Evolutionary conservation across 192 early-diverging fungal species (phyloP).

Genomic region (Linnemannia exigua): DNA sequence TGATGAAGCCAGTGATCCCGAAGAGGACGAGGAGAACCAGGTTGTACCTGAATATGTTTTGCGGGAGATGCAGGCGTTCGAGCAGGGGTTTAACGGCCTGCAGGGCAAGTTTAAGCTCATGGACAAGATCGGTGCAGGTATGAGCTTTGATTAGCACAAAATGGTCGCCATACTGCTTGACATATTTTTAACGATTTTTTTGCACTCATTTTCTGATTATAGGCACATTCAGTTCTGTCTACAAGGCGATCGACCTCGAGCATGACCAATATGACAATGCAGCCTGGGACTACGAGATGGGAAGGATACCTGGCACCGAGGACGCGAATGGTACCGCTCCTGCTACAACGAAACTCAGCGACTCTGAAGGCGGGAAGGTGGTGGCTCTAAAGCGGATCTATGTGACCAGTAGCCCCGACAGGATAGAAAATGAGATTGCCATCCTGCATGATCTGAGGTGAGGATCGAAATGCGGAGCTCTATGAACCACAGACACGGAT

Average conservation of each 20-base stretch:
- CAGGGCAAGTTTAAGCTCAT: conserved; percentile 74
- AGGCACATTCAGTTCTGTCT: conserved; percentile 95
- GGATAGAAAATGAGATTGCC: conserved; percentile 88
- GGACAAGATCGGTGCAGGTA: conserved; percentile 88
- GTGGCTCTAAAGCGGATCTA: conserved; percentile 94
- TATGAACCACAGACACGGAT: too few species aligned
- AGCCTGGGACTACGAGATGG: conserved; percentile 68
- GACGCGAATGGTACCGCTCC: not conserved
- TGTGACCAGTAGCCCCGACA: conserved; percentile 79
- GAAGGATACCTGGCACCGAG: conserved; percentile 26
- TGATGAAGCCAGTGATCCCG: conserved; percentile 9
- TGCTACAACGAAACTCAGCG: not conserved
- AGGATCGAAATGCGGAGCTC: conserved; percentile 54
- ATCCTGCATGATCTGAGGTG: conserved; percentile 80
- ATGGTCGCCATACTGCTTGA: not conserved
- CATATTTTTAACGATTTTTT: not conserved
- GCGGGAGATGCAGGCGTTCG: conserved; percentile 74
- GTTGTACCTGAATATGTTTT: conserved; percentile 47
- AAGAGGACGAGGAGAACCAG: not conserved
- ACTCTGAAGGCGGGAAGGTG: conserved; percentile 51
- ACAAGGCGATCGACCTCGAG: conserved; percentile 87
- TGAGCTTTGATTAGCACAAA: too few species aligned
- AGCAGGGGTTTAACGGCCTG: conserved; percentile 67
- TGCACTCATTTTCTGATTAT: not conserved
- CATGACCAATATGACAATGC: conserved; percentile 81